Conservation (phyloP, 2,329 filamentous ascomycete species). For the Hirsutella rhossiliensis region DNA sequence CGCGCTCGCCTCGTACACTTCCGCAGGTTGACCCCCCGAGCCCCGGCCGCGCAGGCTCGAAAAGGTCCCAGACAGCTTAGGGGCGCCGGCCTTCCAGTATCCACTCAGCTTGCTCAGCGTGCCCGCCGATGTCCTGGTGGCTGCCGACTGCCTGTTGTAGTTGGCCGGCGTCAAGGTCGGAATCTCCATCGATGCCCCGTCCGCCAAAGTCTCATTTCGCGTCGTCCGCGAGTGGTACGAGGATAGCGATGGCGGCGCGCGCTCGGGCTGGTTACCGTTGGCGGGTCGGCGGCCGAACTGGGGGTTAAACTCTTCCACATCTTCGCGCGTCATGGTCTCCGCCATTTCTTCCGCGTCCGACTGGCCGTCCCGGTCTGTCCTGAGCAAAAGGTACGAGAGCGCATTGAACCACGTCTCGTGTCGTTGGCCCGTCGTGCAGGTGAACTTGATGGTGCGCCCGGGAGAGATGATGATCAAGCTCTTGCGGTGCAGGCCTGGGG, state of each 20-base stretch:
- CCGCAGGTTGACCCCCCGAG: constrained; percentile 27
- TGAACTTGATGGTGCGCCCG: constrained; percentile 83
- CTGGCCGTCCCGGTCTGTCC: constrained; percentile 54
- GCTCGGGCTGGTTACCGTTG: constrained; percentile 32
- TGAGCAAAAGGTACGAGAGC: constrained; percentile 78
- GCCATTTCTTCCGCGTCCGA: constrained; percentile 48
- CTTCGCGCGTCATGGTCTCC: constrained; percentile 45
- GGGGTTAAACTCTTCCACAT: constrained; percentile 75
- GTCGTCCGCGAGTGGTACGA: constrained; percentile 70
- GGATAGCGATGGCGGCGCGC: constrained; percentile 52
- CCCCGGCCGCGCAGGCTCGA: constrained; percentile 41
- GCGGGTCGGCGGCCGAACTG: constrained; percentile 26
- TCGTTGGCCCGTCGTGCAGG: constrained; percentile 81
- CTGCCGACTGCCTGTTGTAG: constrained; percentile 22
- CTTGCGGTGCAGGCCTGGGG: constrained; percentile 88
- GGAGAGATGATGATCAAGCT: constrained; percentile 84
- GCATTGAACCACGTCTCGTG: constrained; percentile 99
- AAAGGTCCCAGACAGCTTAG: constrained; percentile 34
- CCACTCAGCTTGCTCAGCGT: constrained; percentile 48
- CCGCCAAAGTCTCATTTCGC: constrained; percentile 49
- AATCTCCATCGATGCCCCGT: constrained; percentile 36
- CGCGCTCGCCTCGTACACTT: constrained; percentile 49
- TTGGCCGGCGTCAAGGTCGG: constrained; percentile 44
- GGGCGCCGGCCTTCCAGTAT: constrained; percentile 40
- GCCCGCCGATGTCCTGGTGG: constrained; percentile 23